A percentile compares a stretch with the other conserved stretches of the same genome.
These are phyloP conservation scores for Myxozyma monticola DNA, from an alignment of 805 yeast species.

Conservation along the genomic window DNA sequence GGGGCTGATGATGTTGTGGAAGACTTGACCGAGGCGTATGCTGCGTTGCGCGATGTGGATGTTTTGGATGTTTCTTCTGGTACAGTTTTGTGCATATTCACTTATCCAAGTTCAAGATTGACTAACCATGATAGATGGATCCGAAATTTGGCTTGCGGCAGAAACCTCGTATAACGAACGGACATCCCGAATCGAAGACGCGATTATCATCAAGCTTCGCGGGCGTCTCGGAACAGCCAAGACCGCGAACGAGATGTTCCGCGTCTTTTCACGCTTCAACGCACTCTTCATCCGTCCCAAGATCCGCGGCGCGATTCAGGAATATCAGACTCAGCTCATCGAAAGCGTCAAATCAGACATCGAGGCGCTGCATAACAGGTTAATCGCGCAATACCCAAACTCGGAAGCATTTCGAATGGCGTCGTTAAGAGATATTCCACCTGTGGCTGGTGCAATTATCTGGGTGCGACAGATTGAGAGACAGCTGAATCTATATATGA, in stretches of 20 bases:
- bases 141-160: conserved; percentile 45
- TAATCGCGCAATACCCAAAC: conserved; percentile 39
- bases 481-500: conserved; percentile 46
- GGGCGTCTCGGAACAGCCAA: conserved; percentile 43
- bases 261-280: conserved; percentile 51
- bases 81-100: no score
- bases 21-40: conserved; percentile 47
- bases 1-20: conserved; percentile 31
- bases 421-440: conserved; percentile 50
- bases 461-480: conserved; percentile 55
- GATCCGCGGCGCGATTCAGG: conserved; percentile 58
- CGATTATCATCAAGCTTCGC: conserved; percentile 46
- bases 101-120: no score
- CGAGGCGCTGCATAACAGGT: conserved; percentile 44
- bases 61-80: conserved; percentile 42
- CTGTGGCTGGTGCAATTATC: conserved; percentile 48
- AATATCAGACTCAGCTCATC: conserved; percentile 56
- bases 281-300: conserved; percentile 54
- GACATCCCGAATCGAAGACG: conserved; percentile 48
- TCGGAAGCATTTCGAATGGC: conserved; percentile 41
- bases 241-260: conserved; percentile 52
- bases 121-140: no score
- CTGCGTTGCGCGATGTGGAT: conserved; percentile 42
- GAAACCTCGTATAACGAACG: conserved; percentile 47
- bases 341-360: conserved; percentile 52